These are phyloP conservation scores for Prototheca cutis DNA, from an alignment of 163 green algal species.

Conservation along the genomic window DNA sequence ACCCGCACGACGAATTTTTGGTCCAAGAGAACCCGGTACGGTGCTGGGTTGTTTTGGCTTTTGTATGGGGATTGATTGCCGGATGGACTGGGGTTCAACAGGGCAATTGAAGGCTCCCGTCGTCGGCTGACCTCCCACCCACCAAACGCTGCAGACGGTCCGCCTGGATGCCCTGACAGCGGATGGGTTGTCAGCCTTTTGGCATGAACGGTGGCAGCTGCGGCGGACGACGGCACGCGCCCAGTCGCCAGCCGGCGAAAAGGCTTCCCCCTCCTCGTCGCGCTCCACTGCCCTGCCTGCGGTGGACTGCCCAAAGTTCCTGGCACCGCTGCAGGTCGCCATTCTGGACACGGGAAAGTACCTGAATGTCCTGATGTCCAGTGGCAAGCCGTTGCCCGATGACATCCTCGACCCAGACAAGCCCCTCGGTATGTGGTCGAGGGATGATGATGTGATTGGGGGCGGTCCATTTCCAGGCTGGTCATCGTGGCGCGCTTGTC, in stretches of 20 bases:
- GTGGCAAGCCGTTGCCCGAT: conserved; percentile 36
- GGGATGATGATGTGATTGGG: too few species aligned
- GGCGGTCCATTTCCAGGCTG: too few species aligned
- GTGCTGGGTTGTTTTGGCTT: neutral
- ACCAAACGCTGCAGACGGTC: conserved; percentile 13
- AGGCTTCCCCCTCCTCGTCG: neutral
- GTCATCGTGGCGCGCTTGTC: too few species aligned
- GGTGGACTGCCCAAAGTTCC: conserved; percentile 41
- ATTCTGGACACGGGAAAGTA: conserved; percentile 66
- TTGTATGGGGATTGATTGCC: too few species aligned
- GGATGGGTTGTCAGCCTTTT: conserved; percentile 63
- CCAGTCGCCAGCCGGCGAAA: neutral
- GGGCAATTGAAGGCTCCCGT: too few species aligned
- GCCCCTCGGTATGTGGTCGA: conserved; percentile 40
- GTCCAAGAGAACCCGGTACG: conserved; percentile 58
- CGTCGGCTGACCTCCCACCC: neutral
- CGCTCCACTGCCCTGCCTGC: neutral
- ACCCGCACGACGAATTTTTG: conserved; percentile 87
- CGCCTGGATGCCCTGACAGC: conserved; percentile 29
- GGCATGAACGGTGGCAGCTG: conserved; percentile 47
- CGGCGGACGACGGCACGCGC: neutral
- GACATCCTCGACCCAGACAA: conserved; percentile 5
- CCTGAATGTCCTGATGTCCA: conserved; percentile 78
- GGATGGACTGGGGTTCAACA: too few species aligned
- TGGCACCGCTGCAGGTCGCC: conserved; percentile 18